A percentile compares a stretch with the other conserved stretches of the same genome.
phyloP scores from a whole-genome alignment of 1,139 yeast genomes.

The Debaryomyces psychrophilus region DNA sequence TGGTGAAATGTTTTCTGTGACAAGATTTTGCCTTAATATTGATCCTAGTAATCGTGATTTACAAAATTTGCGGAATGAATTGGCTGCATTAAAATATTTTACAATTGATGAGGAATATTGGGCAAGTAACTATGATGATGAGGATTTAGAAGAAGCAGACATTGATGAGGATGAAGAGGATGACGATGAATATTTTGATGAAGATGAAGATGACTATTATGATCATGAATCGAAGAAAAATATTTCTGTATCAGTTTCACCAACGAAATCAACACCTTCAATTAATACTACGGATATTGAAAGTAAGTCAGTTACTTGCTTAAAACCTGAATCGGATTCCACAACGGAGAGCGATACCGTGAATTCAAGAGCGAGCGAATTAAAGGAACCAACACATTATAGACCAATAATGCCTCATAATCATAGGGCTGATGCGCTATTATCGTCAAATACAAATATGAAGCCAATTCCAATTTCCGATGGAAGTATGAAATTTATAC shows the following conservation, averaged over 20 bases:
- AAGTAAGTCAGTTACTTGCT: constrained; percentile 1
- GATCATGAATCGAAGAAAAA: background rate
- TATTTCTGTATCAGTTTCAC: constrained; percentile 9
- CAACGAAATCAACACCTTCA: constrained; percentile 8
- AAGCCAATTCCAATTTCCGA: constrained; percentile 47
- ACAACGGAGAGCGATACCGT: constrained; percentile 12
- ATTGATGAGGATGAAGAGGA: constrained; percentile 24
- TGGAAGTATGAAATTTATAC: constrained; percentile 39
- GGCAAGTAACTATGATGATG: constrained; percentile 50
- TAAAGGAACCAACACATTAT: constrained; percentile 7
- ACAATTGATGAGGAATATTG: constrained; percentile 81
- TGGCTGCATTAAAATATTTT: constrained; percentile 63
- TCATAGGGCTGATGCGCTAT: constrained; percentile 50
- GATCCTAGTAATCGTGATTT: constrained; percentile 88
- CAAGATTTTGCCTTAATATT: constrained; percentile 75
- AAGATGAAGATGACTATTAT: constrained; percentile 10
- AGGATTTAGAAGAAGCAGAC: constrained; percentile 38
- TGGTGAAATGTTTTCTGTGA: constrained; percentile 79
- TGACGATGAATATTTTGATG: constrained; percentile 13
- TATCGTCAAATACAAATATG: constrained; percentile 43
- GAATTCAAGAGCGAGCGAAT: constrained; percentile 10
- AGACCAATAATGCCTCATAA: constrained; percentile 38
- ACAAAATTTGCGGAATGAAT: constrained; percentile 58
- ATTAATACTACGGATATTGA: constrained; percentile 4
- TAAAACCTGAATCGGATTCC: constrained; percentile 2